phyloP scores from a whole-genome alignment of 2,329 filamentous ascomycete species.

The Xylaria sp. region DNA sequence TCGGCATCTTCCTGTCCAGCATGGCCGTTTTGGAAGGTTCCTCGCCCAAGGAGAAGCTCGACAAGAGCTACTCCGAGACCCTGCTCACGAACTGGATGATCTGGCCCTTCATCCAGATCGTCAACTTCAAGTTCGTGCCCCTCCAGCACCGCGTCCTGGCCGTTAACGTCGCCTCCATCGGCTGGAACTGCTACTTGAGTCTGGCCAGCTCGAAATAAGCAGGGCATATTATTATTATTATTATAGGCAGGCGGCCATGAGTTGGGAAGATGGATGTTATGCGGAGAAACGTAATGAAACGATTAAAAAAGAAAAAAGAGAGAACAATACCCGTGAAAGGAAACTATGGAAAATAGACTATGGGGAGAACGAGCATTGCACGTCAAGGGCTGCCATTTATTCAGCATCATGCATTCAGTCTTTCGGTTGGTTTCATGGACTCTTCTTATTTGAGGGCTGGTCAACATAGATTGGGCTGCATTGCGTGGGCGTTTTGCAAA shows the following conservation, averaged over 20 bases:
- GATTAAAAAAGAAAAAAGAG: neutral
- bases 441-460: neutral
- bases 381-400: neutral
- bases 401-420: neutral
- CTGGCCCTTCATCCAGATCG: constrained; percentile 79
- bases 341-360: neutral
- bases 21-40: constrained; percentile 79
- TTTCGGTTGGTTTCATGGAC: constrained; percentile 1
- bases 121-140: constrained; percentile 85
- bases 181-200: constrained; percentile 62
- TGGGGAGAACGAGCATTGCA: neutral
- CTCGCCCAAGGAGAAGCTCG: constrained; percentile 58
- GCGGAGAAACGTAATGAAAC: neutral
- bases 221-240: too few species aligned
- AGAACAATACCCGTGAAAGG: neutral
- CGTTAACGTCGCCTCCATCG: constrained; percentile 72
- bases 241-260: neutral
- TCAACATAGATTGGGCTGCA: constrained; percentile 12
- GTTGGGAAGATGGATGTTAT: neutral
- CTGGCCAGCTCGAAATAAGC: constrained; percentile 43
- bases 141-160: constrained; percentile 77
- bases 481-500: constrained; percentile 15
- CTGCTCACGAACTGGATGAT: constrained; percentile 80
- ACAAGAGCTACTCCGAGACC: constrained; percentile 63
- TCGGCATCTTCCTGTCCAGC: constrained; percentile 72